Conservation (phyloP, 768 basidiomycete species). For the Xanthoconium purpureum region DNA sequence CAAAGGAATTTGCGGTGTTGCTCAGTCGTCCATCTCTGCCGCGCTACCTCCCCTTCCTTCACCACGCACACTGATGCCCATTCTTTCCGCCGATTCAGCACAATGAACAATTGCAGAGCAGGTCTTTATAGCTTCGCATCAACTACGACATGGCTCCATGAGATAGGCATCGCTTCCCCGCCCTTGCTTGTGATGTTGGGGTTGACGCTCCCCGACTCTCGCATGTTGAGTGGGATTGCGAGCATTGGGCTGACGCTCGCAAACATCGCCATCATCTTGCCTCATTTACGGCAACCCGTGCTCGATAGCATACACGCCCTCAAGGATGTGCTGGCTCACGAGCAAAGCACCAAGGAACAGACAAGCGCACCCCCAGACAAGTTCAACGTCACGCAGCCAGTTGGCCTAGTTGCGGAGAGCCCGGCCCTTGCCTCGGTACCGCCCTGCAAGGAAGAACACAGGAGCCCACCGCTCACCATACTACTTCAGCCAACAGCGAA, state of each 20-base stretch:
- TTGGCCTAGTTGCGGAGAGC: background rate
- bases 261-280: slow-evolving; percentile 24
- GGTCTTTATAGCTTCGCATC: slow-evolving; percentile 27
- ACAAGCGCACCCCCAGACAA: background rate
- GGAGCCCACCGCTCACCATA: background rate
- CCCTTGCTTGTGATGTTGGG: slow-evolving; percentile 23
- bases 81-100: background rate
- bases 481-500: background rate
- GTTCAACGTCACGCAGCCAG: background rate
- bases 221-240: slow-evolving; percentile 24
- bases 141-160: slow-evolving; percentile 20
- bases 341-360: background rate
- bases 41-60: background rate
- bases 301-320: slow-evolving; percentile 8
- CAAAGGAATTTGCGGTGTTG: slow-evolving; percentile 1
- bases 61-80: slow-evolving; percentile 4
- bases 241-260: slow-evolving; percentile 25
- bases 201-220: slow-evolving; percentile 26
- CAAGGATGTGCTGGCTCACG: background rate
- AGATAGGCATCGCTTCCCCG: slow-evolving; percentile 24
- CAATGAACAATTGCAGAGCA: slow-evolving; percentile 26
- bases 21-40: background rate
- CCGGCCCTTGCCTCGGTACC: background rate
- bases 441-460: background rate
- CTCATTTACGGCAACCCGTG: slow-evolving; percentile 22